Base-by-base conservation (phyloP, 1,284 basidiomycete species). In the Sutorius eximius region DNA sequence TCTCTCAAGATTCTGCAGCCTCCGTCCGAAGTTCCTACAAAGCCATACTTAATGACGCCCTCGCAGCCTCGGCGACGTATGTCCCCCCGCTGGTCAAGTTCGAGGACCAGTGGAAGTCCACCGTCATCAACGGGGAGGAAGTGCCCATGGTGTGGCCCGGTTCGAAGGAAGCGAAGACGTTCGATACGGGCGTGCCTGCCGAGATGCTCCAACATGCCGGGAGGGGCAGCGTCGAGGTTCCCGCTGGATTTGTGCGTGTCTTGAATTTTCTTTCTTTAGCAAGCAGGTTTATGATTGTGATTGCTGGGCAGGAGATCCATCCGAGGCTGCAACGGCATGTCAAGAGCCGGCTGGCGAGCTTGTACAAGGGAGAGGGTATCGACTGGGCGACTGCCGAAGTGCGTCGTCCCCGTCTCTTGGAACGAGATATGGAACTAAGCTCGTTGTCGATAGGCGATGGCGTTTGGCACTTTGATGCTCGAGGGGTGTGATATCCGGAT, bases 381-480 rank as follows among this genome's bases (percentile, higher is more conserved):
- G 91, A 95, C 67, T 95, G 90, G 80, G 90, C 91, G 1, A 93
- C 91, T 33, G 93, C 90, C 11, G 93, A 96, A 76, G 89, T 84
- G 52, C 9, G 72, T 60, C 0, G 20, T 30, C 22, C n/a, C 38
- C 27, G 22, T 11, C 40, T 8, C 2, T 38, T n/a, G 15, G 4
- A 27, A 44, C 0, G 13, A 37, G 10, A 30, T 3, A n/a, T 13
- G 5, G 12, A 27, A 34, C 2, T n/a, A 24, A n/a, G 3, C 2
- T 30, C n/a, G 37, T 29, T 20, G 33, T 49, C 1, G 40, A 38
- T 47, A 88, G 84, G 88, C 91, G 0, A 74, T 95, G 72, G 93
- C 92, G 0, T 92, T 93, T 64, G 93, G 93, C 0, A 84, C 89
- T 1, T 76, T 95, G 37, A 82, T 95, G 82, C 71, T 82, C 11